Evolutionary conservation across 306 rosid species (phyloP), one percentile per base, ranked within the genome.

Genomic region (Erythrophleum fordii): DNA sequence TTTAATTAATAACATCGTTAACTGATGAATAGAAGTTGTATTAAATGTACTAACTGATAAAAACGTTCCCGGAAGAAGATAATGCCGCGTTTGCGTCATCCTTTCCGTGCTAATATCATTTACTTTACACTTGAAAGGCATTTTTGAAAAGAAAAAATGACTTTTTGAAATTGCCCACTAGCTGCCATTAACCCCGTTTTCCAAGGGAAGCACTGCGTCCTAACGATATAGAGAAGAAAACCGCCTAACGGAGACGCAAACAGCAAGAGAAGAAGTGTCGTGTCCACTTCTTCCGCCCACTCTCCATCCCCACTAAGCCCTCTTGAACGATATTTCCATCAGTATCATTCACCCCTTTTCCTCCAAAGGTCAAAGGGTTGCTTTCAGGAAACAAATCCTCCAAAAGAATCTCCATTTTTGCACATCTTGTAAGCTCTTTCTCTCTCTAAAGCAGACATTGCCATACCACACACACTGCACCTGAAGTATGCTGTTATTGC

Each of bases 341-440:
- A 23, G 48, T 46, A 20, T 60, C 67, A 18, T 25, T 58, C 18
- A 5, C 22, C 44, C 48, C 11, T 68, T 46, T 58, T 9, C 77
- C 67, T 29, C 13, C 28, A 1, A 3, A 71, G 69, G 46, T 59
- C 79, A 77, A 72, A 77, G 73, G 75, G 28, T 49, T 28, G 14
- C 61, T 79, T 49, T 81, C 55, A 22, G 25, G 20, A 18, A 35
- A 9, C 35, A 75, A n/a, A 46, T 67, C 16, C 59, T n/a, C 72
- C 34, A 75, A 22, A 64, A 28, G 74, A 81, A 76, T 66, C 39
- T 78, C 84, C 66, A 45, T 76, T 82, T 77, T 75, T 61, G 13
- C 73, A 53, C 61, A 64, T 82, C 29, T 78, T 5, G 79, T 82
- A 41, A 79, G 80, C 6, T 1, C 55, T 22, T 46, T 12, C 13